Evolutionary conservation across 768 basidiomycete species (phyloP).

Genomic region (Thelephora aurantiotincta): DNA sequence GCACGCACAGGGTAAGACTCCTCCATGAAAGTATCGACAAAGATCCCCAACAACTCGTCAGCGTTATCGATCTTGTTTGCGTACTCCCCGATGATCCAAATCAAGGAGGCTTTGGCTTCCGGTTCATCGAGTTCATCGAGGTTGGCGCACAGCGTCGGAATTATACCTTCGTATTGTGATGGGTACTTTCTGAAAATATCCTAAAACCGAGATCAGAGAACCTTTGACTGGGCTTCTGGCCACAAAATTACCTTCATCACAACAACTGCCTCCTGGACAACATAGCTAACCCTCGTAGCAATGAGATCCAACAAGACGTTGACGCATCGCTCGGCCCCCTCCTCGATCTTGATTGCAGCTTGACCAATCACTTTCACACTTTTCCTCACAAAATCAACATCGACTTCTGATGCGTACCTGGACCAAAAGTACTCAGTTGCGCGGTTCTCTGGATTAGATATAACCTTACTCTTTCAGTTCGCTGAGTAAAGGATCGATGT

Average conservation of each 20-base stretch:
- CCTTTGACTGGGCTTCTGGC: background rate
- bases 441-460: background rate
- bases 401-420: constrained; percentile 93
- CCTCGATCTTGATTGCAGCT: constrained; percentile 89
- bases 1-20: constrained; percentile 74
- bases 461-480: constrained; percentile 82
- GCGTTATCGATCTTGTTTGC: constrained; percentile 97
- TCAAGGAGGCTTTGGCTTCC: constrained; percentile 93
- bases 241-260: constrained; percentile 77
- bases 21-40: constrained; percentile 87
- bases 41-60: constrained; percentile 78
- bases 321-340: constrained; percentile 86
- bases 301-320: constrained; percentile 90
- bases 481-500: constrained; percentile 87
- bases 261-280: constrained; percentile 95
- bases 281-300: constrained; percentile 86
- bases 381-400: constrained; percentile 95
- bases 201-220: constrained; percentile 22
- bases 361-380: constrained; percentile 94
- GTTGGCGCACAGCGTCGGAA: constrained; percentile 87
- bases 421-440: constrained; percentile 3
- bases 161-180: constrained; percentile 90
- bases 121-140: constrained; percentile 96
- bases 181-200: constrained; percentile 99
- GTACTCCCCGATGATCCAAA: constrained; percentile 99